Evolutionary conservation across 2,329 filamentous ascomycete species (phyloP).

Genomic region (Grosmannia huntii): DNA sequence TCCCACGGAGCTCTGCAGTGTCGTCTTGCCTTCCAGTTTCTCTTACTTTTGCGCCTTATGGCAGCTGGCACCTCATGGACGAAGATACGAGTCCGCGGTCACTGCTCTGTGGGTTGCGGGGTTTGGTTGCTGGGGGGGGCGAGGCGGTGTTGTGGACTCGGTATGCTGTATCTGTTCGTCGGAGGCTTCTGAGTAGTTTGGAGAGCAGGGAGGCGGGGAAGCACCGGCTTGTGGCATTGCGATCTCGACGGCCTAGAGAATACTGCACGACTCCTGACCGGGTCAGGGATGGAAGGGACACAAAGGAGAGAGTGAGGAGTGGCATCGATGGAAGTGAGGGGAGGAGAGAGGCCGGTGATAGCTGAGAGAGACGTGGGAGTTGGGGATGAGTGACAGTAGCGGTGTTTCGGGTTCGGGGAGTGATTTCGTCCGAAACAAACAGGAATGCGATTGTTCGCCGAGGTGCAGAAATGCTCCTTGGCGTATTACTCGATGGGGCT

Average conservation of each 20-base stretch:
- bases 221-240: slow-evolving; percentile 2
- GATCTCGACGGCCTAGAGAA: slow-evolving; percentile 6
- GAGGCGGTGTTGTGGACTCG: slow-evolving; percentile 1
- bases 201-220: background rate
- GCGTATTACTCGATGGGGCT: slow-evolving; percentile 99
- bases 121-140: slow-evolving; percentile 9
- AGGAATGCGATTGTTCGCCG: slow-evolving; percentile 92
- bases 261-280: background rate
- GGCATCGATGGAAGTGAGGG: background rate
- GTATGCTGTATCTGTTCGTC: slow-evolving; percentile 1
- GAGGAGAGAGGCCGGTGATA: slow-evolving; percentile 17
- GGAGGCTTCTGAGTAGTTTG: slow-evolving; percentile 2
- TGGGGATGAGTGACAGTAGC: background rate
- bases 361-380: background rate
- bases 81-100: slow-evolving; percentile 81
- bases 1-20: background rate
- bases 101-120: slow-evolving; percentile 2
- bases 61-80: slow-evolving; percentile 36
- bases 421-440: slow-evolving; percentile 77
- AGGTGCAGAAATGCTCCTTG: slow-evolving; percentile 20
- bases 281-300: background rate
- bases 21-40: background rate
- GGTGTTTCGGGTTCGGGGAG: slow-evolving; percentile 35
- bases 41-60: background rate
- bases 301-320: slow-evolving; percentile 9